Conservation (phyloP, 768 basidiomycete species). For the Trametes villosa region DNA sequence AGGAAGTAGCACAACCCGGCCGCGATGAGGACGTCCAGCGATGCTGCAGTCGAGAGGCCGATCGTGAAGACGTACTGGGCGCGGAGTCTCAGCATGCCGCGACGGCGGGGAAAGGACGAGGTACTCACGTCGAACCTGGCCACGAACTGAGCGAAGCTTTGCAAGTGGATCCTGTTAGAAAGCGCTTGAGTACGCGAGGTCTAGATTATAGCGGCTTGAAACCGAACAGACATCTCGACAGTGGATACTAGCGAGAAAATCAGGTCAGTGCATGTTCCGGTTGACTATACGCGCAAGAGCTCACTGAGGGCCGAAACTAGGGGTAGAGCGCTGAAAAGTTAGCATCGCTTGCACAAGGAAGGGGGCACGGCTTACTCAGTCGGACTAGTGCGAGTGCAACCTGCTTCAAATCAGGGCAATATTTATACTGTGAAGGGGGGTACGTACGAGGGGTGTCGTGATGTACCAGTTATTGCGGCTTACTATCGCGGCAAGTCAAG, state of each 20-base stretch:
- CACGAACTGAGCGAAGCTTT: conserved; percentile 7
- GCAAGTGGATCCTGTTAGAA: neutral
- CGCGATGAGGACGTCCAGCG: conserved; percentile 33
- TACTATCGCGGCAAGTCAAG: conserved; percentile 7
- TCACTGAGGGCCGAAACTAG: conserved; percentile 1
- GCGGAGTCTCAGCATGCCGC: neutral
- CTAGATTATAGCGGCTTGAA: too few relatives aligned
- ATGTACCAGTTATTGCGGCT: conserved; percentile 26
- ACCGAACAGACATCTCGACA: neutral
- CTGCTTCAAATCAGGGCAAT: neutral
- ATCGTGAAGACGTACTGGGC: conserved; percentile 34
- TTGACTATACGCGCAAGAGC: neutral
- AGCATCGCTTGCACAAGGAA: neutral
- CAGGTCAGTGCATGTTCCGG: neutral
- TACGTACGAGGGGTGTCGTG: conserved; percentile 18
- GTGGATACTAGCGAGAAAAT: neutral
- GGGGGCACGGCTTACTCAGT: conserved; percentile 4
- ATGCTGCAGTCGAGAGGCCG: conserved; percentile 29
- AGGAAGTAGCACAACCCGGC: conserved; percentile 29
- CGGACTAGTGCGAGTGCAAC: conserved; percentile 17
- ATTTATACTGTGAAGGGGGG: neutral
- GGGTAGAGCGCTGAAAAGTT: neutral
- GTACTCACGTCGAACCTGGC: conserved; percentile 2
- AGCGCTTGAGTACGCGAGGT: neutral
- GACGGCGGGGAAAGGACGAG: neutral